Evolutionary conservation across 2,329 filamentous ascomycete species (phyloP).

Genomic region (Helotiales sp.): DNA sequence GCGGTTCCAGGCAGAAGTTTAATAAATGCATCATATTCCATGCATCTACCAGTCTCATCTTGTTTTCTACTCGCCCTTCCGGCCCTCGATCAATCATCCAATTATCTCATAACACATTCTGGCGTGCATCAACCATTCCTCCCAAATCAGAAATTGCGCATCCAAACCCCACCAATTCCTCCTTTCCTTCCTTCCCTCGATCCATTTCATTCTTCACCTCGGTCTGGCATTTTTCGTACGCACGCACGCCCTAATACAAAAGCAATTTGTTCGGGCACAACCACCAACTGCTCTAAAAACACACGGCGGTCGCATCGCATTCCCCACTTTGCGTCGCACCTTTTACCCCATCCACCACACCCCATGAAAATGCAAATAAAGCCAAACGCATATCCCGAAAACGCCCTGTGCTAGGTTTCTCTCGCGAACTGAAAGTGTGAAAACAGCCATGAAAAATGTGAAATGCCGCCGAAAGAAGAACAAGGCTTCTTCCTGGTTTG

Average conservation of each 20-base stretch:
- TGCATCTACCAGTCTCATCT: slow-evolving; percentile 9
- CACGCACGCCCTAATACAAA: background rate
- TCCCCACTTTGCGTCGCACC: background rate
- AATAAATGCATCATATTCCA: slow-evolving; percentile 11
- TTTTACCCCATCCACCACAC: slow-evolving; percentile 2
- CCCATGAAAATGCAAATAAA: slow-evolving; percentile 4
- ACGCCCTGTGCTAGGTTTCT: slow-evolving; percentile 4
- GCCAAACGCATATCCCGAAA: background rate
- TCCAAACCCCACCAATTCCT: background rate
- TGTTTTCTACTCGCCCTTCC: background rate
- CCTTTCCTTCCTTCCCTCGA: background rate
- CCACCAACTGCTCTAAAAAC: slow-evolving; percentile 9
- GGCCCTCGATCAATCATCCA: slow-evolving; percentile 4
- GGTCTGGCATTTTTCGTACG: background rate
- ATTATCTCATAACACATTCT: slow-evolving; percentile 22
- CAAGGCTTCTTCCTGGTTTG: slow-evolving; percentile 9
- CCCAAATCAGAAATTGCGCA: slow-evolving; percentile 4
- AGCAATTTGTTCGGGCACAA: slow-evolving; percentile 6
- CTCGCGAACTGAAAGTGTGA: slow-evolving; percentile 16
- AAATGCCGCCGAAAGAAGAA: slow-evolving; percentile 22
- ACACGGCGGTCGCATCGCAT: background rate
- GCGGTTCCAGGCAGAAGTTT: background rate
- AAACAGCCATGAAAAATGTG: slow-evolving; percentile 10
- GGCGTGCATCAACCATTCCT: background rate
- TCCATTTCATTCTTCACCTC: background rate